Evolutionary conservation across 805 yeast species (phyloP).

Genomic region (Metschnikowia reukaufii): DNA sequence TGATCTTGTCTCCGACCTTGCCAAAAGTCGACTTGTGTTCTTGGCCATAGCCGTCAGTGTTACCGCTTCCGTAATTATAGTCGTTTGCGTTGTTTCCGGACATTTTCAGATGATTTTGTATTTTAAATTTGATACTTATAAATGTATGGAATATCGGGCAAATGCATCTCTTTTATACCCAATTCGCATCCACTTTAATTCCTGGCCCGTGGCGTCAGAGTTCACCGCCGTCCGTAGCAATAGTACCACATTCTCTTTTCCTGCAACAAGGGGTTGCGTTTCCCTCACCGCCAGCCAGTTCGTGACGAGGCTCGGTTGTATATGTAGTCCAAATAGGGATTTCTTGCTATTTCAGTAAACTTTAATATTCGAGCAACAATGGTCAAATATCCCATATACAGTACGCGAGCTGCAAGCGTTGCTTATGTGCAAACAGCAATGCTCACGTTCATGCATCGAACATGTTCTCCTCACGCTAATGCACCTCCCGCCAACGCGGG

Average conservation of each 20-base stretch:
- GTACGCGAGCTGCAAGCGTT: neutral
- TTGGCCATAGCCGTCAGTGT: slow-evolving; percentile 15
- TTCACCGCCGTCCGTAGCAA: neutral
- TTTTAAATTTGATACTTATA: too few relatives aligned
- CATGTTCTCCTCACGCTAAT: neutral
- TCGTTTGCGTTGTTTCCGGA: slow-evolving; percentile 11
- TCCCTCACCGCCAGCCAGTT: neutral
- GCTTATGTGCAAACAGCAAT: slow-evolving; percentile 5
- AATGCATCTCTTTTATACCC: too few relatives aligned
- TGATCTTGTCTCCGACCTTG: slow-evolving; percentile 16
- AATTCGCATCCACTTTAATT: neutral
- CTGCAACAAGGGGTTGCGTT: neutral
- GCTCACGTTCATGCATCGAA: slow-evolving; percentile 7
- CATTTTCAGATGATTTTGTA: slow-evolving; percentile 6
- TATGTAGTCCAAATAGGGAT: neutral
- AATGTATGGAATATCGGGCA: too few relatives aligned
- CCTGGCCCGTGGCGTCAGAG: too few relatives aligned
- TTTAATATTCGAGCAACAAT: neutral
- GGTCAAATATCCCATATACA: neutral
- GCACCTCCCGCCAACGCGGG: too few relatives aligned
- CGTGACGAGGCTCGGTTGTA: neutral
- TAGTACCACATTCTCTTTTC: neutral
- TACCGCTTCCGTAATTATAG: slow-evolving; percentile 6
- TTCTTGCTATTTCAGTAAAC: slow-evolving; percentile 1
- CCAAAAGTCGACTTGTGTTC: slow-evolving; percentile 7